Conservation (phyloP, 805 yeast genomes). For the Torulaspora microellipsoides region DNA sequence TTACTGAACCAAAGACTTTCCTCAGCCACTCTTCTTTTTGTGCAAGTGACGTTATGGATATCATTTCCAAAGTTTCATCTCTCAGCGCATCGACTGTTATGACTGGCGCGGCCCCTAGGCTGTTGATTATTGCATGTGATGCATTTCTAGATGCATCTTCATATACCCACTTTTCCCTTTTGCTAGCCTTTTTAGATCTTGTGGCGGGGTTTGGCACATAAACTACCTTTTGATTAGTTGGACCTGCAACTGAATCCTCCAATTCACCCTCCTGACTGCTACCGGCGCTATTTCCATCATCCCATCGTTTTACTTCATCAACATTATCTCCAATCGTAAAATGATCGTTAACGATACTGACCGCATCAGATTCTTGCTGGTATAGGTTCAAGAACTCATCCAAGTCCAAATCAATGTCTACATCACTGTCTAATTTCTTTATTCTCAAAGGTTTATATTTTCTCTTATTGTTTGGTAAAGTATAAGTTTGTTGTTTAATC, state of each 20-base stretch:
- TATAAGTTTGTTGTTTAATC: slow-evolving; percentile 58
- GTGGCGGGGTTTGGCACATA: slow-evolving; percentile 79
- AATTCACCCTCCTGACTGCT: slow-evolving; percentile 28
- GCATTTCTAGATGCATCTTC: slow-evolving; percentile 71
- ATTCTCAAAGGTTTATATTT: slow-evolving; percentile 74
- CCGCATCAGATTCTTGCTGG: slow-evolving; percentile 28
- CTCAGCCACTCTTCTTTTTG: slow-evolving; percentile 75
- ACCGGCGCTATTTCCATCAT: slow-evolving; percentile 29
- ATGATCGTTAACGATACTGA: slow-evolving; percentile 10
- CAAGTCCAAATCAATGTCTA: slow-evolving; percentile 69
- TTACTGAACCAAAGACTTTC: slow-evolving; percentile 69
- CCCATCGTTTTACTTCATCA: slow-evolving; percentile 28
- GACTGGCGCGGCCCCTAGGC: slow-evolving; percentile 63
- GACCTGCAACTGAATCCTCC: slow-evolving; percentile 16
- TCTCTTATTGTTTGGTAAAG: slow-evolving; percentile 36
- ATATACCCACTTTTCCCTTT: slow-evolving; percentile 68
- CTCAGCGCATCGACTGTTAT: slow-evolving; percentile 69
- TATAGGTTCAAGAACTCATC: slow-evolving; percentile 57
- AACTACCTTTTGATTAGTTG: slow-evolving; percentile 47
- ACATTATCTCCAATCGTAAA: slow-evolving; percentile 18
- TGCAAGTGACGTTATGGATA: slow-evolving; percentile 66
- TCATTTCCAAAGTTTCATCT: slow-evolving; percentile 83
- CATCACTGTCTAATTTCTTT: slow-evolving; percentile 52
- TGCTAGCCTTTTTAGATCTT: slow-evolving; percentile 68
- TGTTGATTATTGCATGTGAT: slow-evolving; percentile 48